Base-by-base conservation (phyloP, 1,139 yeast genomes). In the Suhomyces bokatorum region DNA sequence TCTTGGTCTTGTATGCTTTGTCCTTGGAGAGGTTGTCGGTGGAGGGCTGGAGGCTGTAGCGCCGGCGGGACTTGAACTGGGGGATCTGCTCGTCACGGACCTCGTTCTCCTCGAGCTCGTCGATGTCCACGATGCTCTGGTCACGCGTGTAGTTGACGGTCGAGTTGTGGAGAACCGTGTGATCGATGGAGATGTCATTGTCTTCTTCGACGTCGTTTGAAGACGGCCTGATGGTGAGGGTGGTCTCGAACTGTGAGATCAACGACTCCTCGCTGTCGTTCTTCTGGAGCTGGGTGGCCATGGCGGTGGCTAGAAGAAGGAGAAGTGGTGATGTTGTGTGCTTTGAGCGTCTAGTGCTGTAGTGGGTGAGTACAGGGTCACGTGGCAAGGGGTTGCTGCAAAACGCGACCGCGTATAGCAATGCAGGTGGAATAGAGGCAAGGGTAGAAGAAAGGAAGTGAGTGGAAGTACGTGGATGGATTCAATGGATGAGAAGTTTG, bases 201-300 rank as follows among this genome's bases (percentile, higher is more conserved):
- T 59, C 66, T 40, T 64, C 71, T 32, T 60, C 64, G 31, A 59
- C 59, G n/a, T 71, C 77, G 42, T 69, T 64, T 30, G 72, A 59
- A 10, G 75, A 61, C n/a, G 78, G 75, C 44, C 66, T 55, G 46
- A 74, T 71, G 24, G 74, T 70, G 42, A 74, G 64, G 1, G 78
- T 74, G 5, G 79, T 74, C 55, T 74, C 79, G 51, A 74, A 74
- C 52, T 73, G 77, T 8, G 77, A 68, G 46, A 74, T 70, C 53
- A 74, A 65, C 35, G 78, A 73, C 48, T 71, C 76, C 52, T 73
- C 78, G 47, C 72, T 70, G 51, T 72, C 76, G 47, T 70, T 66
- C 22, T 41, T 35, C 28, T 40, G 44, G 32, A 44, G 39, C 3
- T 27, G 39, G n/a, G 33, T 31, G 15, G 38, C 37, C 44, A 42